Evolutionary conservation across 352 stramenopile genomes (phyloP).

Genomic region (Phytopythium boreale): DNA sequence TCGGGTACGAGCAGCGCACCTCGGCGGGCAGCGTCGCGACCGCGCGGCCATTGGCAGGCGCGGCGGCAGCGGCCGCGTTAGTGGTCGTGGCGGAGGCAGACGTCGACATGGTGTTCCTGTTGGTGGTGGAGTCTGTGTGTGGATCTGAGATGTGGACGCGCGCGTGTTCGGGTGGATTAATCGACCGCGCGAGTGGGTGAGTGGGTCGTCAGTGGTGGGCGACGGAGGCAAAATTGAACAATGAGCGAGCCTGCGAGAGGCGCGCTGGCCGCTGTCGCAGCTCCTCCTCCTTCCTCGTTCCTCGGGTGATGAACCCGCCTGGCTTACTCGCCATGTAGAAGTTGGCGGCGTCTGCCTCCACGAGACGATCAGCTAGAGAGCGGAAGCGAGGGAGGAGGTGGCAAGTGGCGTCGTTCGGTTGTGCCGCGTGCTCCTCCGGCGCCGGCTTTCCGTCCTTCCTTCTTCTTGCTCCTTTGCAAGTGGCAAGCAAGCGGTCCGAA

Average conservation of each 20-base stretch:
- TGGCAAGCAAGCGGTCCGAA: conserved; percentile 3
- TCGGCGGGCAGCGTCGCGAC: conserved; percentile 34
- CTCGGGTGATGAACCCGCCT: too few relatives aligned
- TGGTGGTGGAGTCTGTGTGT: conserved; percentile 1
- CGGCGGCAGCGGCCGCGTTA: conserved; percentile 4
- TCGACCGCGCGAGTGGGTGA: not conserved
- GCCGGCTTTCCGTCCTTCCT: not conserved
- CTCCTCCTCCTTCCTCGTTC: not conserved
- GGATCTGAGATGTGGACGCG: not conserved
- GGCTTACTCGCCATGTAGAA: not conserved
- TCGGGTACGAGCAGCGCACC: conserved; percentile 50
- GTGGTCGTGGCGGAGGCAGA: conserved; percentile 1
- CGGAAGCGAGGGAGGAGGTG: not conserved
- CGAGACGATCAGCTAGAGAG: not conserved
- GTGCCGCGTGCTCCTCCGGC: not conserved
- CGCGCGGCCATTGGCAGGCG: conserved; percentile 12
- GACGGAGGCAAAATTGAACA: conserved; percentile 9
- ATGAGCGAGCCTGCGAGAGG: conserved; percentile 2
- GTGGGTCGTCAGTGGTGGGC: not conserved
- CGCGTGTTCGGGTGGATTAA: not conserved
- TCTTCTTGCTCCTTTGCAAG: conserved; percentile 3
- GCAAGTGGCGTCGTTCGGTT: conserved; percentile 7
- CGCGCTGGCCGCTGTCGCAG: too few relatives aligned
- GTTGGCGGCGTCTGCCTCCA: not conserved
- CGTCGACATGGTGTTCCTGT: conserved; percentile 12